Evolutionary conservation across 345 rosid species (phyloP).

Genomic region (Pistacia integerrima): DNA sequence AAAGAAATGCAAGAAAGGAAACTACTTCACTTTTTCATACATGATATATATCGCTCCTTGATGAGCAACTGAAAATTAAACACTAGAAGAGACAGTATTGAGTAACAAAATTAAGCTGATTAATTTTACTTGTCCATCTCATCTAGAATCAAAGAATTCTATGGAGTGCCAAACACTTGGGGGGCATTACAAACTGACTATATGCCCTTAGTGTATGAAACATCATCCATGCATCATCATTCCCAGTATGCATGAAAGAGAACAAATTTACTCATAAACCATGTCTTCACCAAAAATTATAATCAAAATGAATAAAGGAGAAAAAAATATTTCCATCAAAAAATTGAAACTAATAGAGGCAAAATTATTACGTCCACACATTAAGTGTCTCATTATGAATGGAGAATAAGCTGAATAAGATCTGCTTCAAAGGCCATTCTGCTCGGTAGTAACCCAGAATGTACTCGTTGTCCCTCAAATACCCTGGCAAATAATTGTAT

Average conservation of each 20-base stretch:
- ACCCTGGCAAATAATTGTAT: slow-evolving; percentile 18
- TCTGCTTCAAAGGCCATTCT: slow-evolving; percentile 35
- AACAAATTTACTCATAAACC: not conserved
- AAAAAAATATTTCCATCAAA: not conserved
- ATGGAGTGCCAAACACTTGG: not conserved
- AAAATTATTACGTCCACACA: slow-evolving; percentile 30
- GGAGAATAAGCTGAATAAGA: slow-evolving; percentile 27
- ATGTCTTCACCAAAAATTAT: not conserved
- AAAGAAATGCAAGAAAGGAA: not conserved
- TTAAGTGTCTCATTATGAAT: slow-evolving; percentile 32
- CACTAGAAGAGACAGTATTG: not conserved
- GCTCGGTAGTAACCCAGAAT: slow-evolving; percentile 28
- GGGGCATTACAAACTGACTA: not conserved
- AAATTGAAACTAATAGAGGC: not conserved
- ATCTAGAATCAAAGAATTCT: not conserved
- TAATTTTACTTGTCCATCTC: not conserved
- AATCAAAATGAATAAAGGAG: not conserved
- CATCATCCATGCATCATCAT: not conserved
- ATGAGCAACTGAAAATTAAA: slow-evolving; percentile 2
- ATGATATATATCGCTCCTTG: not conserved
- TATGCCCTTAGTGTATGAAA: not conserved
- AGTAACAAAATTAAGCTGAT: not conserved
- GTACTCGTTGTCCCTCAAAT: slow-evolving; percentile 31
- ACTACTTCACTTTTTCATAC: not conserved
- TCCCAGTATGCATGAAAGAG: not conserved